Evolutionary conservation across 2,329 filamentous ascomycete genomes (phyloP).

Genomic region (Alternaria incomplexa): DNA sequence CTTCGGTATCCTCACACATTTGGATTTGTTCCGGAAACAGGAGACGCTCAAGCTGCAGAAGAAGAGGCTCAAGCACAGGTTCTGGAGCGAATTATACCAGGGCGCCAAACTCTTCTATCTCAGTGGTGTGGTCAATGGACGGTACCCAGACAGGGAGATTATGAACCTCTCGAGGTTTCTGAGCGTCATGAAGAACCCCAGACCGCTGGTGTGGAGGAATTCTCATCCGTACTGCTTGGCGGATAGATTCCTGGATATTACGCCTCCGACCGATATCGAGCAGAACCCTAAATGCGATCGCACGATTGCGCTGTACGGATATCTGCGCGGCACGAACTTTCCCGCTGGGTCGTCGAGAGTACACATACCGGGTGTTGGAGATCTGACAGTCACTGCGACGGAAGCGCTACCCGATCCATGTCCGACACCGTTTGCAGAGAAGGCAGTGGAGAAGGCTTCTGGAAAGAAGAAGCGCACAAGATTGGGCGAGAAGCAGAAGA

Average conservation of each 20-base stretch:
- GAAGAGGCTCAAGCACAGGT: conserved; percentile 91
- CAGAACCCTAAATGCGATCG: conserved; percentile 88
- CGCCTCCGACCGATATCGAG: conserved; percentile 89
- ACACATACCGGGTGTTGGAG: conserved; percentile 90
- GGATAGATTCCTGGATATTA: conserved; percentile 94
- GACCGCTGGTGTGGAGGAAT: conserved; percentile 95
- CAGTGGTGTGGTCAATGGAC: conserved; percentile 92
- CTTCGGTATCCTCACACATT: conserved; percentile 93
- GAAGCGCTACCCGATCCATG: conserved; percentile 93
- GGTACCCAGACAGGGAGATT: conserved; percentile 95
- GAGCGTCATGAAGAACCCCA: conserved; percentile 98
- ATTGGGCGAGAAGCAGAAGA: conserved; percentile 95
- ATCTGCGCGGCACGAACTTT: conserved; percentile 94
- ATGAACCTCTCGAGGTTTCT: conserved; percentile 95
- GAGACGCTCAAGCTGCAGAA: conserved; percentile 91
- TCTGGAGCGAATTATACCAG: conserved; percentile 97
- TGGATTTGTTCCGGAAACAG: conserved; percentile 94
- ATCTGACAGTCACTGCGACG: conserved; percentile 81
- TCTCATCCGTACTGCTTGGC: conserved; percentile 92
- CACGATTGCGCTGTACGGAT: conserved; percentile 89
- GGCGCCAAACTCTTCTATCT: conserved; percentile 97
- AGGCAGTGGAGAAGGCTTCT: conserved; percentile 80
- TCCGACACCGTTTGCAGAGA: conserved; percentile 89
- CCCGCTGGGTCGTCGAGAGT: conserved; percentile 82
- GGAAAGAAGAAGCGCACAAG: conserved; percentile 82